Base-by-base conservation (phyloP, 257 asterid species). In the Cinchona pubescens region DNA sequence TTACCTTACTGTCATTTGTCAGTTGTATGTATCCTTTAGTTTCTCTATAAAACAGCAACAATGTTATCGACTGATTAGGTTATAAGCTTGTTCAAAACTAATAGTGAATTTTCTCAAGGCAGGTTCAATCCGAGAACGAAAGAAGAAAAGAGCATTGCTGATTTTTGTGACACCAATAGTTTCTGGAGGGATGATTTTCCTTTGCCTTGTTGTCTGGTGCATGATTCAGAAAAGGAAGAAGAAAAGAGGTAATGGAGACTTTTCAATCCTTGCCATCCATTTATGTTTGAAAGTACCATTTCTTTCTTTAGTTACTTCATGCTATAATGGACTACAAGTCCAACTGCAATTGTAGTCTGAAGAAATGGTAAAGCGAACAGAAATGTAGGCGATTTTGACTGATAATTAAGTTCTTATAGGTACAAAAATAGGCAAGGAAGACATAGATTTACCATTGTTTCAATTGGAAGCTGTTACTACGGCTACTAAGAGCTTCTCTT, bases 401-500 rank as follows among this genome's bases (percentile, higher is more conserved):
- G 35, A 7, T 35, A 18, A 2, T n/a, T 0, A 32, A 35, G 8
- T 6, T 35, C 21, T 42, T 69, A 43, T 30, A 76, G 86, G 64
- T 21, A 27, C 11, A 35, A 43, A 73, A 40, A 51, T 29, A 63
- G 68, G 62, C 0, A 73, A 18, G 6, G 80, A 76, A 12, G 84
- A 77, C 68, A 21, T 78, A 15, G 87, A 84, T 27, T 73, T 85
- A 18, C 87, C 89, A 27, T 55, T 76, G 15, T 81, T 85, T 56
- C 48, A 75, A 30, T 46, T 79, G 64, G 81, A 59, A 16, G 75
- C 71, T 29, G 55, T 86, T 70, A 30, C 63, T 71, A 79, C 71
- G 16, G 87, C 90, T 11, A 82, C 90, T 3, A 74, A 79, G 40
- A 78, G 80, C 65, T 86, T 86, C 58, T 78, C 88, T 63, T 10